A percentile compares a stretch with the other conserved stretches of the same genome.
These are phyloP conservation scores for Erysimum cheiranthoides DNA, from an alignment of 345 rosid genomes.

Conservation along the genomic window DNA sequence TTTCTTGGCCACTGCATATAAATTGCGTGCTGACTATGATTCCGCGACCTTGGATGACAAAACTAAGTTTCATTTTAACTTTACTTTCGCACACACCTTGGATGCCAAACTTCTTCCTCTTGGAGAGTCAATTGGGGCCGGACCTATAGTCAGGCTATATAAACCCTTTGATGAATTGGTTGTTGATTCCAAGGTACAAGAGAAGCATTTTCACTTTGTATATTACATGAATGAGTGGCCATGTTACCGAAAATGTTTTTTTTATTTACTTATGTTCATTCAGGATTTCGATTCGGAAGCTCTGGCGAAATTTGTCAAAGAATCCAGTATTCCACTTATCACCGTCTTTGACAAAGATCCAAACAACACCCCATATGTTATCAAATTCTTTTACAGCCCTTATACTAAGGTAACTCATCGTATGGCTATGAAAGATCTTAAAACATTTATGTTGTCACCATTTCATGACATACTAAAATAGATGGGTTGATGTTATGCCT, in stretches of 20 bases:
- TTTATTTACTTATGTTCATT: constrained; percentile 34
- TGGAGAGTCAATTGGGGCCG: constrained; percentile 55
- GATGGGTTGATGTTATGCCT: neutral
- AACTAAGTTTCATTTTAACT: too few species aligned
- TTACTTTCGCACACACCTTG: too few species aligned
- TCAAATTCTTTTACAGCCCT: constrained; percentile 75
- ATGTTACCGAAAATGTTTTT: neutral
- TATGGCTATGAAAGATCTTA: neutral
- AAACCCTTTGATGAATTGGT: constrained; percentile 92
- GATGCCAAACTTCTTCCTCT: too few species aligned
- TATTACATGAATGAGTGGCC: constrained; percentile 2
- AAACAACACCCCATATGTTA: constrained; percentile 69
- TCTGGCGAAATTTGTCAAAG: constrained; percentile 75
- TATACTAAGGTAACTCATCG: constrained; percentile 64
- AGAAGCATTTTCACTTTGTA: neutral
- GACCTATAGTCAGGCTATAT: constrained; percentile 81
- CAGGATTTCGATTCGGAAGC: constrained; percentile 78
- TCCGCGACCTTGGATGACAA: too few species aligned
- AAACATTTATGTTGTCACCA: neutral
- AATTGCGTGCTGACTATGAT: too few species aligned
- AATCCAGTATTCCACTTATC: constrained; percentile 68
- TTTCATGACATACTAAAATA: neutral
- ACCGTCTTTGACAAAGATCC: constrained; percentile 74
- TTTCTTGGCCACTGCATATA: too few species aligned
- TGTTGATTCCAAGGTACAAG: constrained; percentile 76